These are phyloP conservation scores for Mycena epipterygia DNA, from an alignment of 768 basidiomycete genomes.

Conservation along the genomic window DNA sequence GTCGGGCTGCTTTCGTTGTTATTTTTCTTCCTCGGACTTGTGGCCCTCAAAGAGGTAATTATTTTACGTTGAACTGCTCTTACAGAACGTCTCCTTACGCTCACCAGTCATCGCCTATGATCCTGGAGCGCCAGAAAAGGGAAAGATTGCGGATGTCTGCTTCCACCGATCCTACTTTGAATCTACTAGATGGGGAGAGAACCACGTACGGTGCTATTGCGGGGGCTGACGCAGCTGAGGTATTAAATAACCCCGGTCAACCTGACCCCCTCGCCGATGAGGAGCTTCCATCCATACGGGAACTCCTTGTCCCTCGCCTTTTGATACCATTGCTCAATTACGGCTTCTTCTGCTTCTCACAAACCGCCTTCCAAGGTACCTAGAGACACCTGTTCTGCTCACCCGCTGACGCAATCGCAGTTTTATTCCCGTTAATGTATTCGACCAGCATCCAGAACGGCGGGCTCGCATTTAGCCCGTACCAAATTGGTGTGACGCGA, in stretches of 20 bases:
- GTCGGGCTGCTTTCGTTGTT: constrained; percentile 38
- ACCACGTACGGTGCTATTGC: constrained; percentile 27
- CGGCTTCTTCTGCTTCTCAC: constrained; percentile 38
- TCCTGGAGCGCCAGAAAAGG: constrained; percentile 22
- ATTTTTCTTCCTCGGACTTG: constrained; percentile 37
- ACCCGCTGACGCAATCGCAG: neutral
- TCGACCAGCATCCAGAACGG: constrained; percentile 66
- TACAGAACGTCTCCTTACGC: no score
- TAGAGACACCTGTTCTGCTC: no score
- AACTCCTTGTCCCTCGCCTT: constrained; percentile 35
- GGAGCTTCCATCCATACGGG: constrained; percentile 23
- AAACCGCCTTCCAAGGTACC: constrained; percentile 35
- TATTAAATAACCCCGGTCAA: neutral
- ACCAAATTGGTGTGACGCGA: constrained; percentile 63
- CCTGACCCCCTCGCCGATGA: constrained; percentile 13
- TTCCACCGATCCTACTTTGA: constrained; percentile 19
- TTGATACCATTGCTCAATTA: constrained; percentile 34
- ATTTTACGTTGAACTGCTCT: neutral
- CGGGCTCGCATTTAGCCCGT: constrained; percentile 66
- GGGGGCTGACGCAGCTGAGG: neutral
- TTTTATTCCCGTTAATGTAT: constrained; percentile 42
- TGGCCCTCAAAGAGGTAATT: constrained; percentile 49
- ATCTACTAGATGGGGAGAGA: constrained; percentile 3
- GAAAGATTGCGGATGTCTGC: constrained; percentile 6
- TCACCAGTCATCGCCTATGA: constrained; percentile 32